Percentiles rank a stretch among this genome's conserved stretches.
These are phyloP conservation scores for Echinosophora koreensis DNA, from an alignment of 306 rosid species.

Conservation along the genomic window DNA sequence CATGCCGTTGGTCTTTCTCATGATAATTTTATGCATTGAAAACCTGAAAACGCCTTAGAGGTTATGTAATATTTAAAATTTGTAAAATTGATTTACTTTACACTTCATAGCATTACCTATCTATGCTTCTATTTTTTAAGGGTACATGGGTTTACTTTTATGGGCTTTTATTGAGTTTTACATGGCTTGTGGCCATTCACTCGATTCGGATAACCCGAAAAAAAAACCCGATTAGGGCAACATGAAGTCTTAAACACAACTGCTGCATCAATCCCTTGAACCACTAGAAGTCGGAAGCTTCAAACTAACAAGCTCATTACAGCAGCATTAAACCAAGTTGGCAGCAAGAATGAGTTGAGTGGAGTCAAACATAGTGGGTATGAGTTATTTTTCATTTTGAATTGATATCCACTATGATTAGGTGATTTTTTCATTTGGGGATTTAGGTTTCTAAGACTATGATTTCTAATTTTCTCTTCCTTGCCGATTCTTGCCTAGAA, in stretches of 20 bases:
- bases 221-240: not conserved
- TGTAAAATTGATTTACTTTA: not conserved
- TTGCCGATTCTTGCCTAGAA: not conserved
- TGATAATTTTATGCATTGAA: not conserved
- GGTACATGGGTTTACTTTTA: not conserved
- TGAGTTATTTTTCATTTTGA: not conserved
- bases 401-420: not conserved
- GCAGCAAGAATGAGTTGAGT: not conserved
- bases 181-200: not conserved
- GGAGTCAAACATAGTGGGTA: not conserved
- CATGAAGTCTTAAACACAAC: not conserved
- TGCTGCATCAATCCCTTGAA: not conserved
- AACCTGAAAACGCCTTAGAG: not conserved
- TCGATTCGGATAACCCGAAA: not conserved
- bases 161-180: conserved; percentile 6
- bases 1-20: not conserved
- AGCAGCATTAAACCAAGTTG: not conserved
- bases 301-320: not conserved
- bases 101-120: not conserved
- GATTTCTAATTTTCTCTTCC: not conserved
- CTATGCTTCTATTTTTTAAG: not conserved
- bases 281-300: not conserved
- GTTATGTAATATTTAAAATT: not conserved
- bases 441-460: not conserved
- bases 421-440: not conserved